phyloP scores from a whole-genome alignment of 495 filamentous ascomycete species.

The Chaetomium cochliodes region DNA sequence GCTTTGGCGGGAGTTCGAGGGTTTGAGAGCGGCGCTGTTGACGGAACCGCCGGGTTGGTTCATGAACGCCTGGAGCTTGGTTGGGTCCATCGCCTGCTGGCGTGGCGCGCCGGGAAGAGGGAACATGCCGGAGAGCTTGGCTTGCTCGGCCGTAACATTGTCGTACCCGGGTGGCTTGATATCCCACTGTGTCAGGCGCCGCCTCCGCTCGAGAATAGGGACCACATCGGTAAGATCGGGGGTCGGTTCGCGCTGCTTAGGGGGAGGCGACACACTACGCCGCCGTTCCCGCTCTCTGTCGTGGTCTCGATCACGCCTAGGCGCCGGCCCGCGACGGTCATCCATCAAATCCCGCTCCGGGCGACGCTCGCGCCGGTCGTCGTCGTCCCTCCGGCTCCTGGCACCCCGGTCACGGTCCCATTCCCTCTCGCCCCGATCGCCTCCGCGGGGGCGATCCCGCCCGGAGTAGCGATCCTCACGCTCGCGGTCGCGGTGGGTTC shows the following conservation, averaged over 20 bases:
- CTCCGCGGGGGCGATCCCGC: constrained; percentile 49
- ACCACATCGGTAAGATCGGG: constrained; percentile 87
- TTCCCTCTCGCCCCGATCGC: constrained; percentile 44
- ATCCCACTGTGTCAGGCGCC: constrained; percentile 96
- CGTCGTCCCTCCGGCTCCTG: constrained; percentile 58
- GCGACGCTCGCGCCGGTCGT: constrained; percentile 60
- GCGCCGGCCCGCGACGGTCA: constrained; percentile 56
- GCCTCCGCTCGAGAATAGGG: constrained; percentile 75
- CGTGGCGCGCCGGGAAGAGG: constrained; percentile 92
- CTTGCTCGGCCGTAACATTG: constrained; percentile 97
- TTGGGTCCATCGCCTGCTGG: constrained; percentile 95
- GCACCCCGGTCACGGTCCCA: constrained; percentile 71
- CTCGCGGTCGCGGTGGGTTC: constrained; percentile 86
- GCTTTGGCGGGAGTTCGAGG: constrained; percentile 86
- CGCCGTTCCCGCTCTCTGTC: constrained; percentile 63
- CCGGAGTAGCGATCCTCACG: constrained; percentile 82
- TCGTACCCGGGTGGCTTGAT: constrained; percentile 98
- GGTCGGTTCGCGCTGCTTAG: constrained; percentile 90
- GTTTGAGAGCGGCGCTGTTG: constrained; percentile 78
- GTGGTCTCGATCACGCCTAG: constrained; percentile 46
- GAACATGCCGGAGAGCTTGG: constrained; percentile 99
- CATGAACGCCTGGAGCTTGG: constrained; percentile 92
- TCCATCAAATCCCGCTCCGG: constrained; percentile 47
- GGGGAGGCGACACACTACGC: constrained; percentile 74
- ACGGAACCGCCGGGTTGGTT: constrained; percentile 72